Evolutionary conservation across 2,329 filamentous ascomycete species (phyloP).

Genomic region (Ramichloridium luteum): DNA sequence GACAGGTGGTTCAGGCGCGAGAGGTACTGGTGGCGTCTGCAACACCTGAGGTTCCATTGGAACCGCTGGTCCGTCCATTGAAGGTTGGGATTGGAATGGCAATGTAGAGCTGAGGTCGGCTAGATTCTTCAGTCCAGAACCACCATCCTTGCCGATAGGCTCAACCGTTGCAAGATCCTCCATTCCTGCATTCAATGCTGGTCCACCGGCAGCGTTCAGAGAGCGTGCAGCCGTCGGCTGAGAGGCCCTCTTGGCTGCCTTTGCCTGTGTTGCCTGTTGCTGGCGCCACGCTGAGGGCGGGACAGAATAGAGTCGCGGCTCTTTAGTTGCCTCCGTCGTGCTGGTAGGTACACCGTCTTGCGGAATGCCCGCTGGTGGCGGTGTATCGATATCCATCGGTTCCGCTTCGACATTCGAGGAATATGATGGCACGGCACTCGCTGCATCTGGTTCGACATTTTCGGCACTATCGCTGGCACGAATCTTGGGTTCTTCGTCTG

Average conservation of each 20-base stretch:
- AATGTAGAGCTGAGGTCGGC: constrained; percentile 42
- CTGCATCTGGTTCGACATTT: no score
- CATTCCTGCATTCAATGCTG: no score
- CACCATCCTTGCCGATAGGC: constrained; percentile 28
- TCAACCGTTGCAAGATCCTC: constrained; percentile 37
- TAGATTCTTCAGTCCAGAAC: constrained; percentile 40
- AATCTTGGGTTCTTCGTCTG: no score
- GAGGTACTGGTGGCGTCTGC: constrained; percentile 40
- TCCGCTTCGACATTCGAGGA: constrained; percentile 13
- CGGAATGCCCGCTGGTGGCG: constrained; percentile 17
- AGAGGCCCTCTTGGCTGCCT: constrained; percentile 1
- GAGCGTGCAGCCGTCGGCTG: no score
- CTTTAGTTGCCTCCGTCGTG: constrained; percentile 10
- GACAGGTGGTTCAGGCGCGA: constrained; percentile 26
- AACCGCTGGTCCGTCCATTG: constrained; percentile 23
- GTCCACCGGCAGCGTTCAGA: no score
- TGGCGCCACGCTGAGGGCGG: constrained; percentile 22
- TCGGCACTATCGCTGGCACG: no score
- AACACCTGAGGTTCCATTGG: constrained; percentile 28
- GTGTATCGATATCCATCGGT: constrained; percentile 38
- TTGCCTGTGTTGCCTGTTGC: constrained; percentile 8
- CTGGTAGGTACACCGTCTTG: constrained; percentile 4
- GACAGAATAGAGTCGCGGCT: constrained; percentile 23
- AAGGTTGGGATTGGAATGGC: constrained; percentile 46
- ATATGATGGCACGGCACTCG: no score